Conservation (phyloP, 345 rosid genomes). For the Camelina neglecta region DNA sequence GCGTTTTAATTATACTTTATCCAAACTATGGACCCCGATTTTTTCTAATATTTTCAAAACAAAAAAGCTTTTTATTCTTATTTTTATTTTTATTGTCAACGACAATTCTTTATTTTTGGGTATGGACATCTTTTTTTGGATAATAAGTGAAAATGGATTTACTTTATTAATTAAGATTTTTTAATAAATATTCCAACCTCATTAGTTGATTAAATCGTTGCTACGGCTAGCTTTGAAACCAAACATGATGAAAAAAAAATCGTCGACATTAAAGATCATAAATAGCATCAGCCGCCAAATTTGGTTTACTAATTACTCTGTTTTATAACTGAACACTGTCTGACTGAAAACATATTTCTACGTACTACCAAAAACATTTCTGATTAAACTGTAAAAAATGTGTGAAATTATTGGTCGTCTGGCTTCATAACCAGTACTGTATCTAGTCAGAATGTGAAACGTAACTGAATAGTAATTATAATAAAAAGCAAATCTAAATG, state of each 20-base stretch:
- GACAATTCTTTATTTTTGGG: not conserved
- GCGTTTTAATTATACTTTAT: constrained; percentile 7
- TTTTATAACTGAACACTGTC: not conserved
- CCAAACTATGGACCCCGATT: constrained; percentile 20
- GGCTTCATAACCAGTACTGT: not conserved
- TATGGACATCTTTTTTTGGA: not conserved
- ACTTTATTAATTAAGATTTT: not conserved
- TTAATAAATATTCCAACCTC: not conserved
- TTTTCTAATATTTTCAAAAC: not conserved
- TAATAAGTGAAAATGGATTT: not conserved
- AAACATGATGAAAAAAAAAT: not conserved
- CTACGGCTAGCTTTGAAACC: not conserved
- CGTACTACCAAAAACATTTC: no score
- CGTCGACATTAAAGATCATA: not conserved
- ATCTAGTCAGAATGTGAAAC: not conserved
- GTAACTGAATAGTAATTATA: no score
- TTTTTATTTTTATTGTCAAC: not conserved
- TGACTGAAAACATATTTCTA: no score
- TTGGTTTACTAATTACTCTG: not conserved
- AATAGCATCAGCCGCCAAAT: not conserved
- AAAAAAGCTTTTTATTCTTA: not conserved
- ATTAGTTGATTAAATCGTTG: not conserved
- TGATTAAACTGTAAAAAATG: no score
- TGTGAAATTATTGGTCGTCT: not conserved
- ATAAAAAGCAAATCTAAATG: not conserved